Evolutionary conservation across 495 filamentous ascomycete genomes (phyloP).

Genomic region (Penicillium crystallinum): DNA sequence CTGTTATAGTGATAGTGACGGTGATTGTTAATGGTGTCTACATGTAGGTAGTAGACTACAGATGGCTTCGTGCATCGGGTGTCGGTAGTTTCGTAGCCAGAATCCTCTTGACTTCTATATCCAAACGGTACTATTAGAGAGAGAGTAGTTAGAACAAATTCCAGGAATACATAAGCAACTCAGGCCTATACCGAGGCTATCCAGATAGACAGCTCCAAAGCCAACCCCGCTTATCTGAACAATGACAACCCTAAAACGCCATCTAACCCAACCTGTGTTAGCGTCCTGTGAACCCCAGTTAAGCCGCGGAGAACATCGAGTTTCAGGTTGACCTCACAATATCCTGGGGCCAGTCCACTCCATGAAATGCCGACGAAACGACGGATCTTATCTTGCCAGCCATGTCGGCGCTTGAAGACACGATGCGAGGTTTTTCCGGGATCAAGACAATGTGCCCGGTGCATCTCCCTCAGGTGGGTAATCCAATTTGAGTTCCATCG

Average conservation of each 20-base stretch:
- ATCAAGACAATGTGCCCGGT: conserved; percentile 5
- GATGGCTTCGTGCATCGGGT: too few relatives aligned
- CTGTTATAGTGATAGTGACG: too few relatives aligned
- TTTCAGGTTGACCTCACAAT: conserved; percentile 2
- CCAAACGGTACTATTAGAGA: too few relatives aligned
- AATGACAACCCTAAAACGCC: conserved; percentile 1
- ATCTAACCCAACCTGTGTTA: conserved; percentile 5
- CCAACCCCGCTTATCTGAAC: neutral
- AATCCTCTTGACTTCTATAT: too few relatives aligned
- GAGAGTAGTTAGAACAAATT: too few relatives aligned
- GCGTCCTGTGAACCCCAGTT: conserved; percentile 4
- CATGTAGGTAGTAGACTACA: too few relatives aligned
- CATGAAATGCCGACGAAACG: conserved; percentile 5
- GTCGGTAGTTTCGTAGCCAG: too few relatives aligned
- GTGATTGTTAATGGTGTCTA: too few relatives aligned
- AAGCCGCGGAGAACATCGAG: conserved; percentile 10
- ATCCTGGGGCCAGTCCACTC: neutral
- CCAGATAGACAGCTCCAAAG: too few relatives aligned
- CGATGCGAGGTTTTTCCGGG: conserved; percentile 7
- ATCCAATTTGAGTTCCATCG: neutral
- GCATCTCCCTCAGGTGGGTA: conserved; percentile 5
- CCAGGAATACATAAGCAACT: too few relatives aligned
- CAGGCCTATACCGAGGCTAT: too few relatives aligned
- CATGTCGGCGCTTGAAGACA: conserved; percentile 5
- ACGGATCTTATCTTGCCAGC: conserved; percentile 5